Evolutionary conservation across 2,329 filamentous ascomycete genomes (phyloP).

Genomic region (Coniochaeta ligniaria): DNA sequence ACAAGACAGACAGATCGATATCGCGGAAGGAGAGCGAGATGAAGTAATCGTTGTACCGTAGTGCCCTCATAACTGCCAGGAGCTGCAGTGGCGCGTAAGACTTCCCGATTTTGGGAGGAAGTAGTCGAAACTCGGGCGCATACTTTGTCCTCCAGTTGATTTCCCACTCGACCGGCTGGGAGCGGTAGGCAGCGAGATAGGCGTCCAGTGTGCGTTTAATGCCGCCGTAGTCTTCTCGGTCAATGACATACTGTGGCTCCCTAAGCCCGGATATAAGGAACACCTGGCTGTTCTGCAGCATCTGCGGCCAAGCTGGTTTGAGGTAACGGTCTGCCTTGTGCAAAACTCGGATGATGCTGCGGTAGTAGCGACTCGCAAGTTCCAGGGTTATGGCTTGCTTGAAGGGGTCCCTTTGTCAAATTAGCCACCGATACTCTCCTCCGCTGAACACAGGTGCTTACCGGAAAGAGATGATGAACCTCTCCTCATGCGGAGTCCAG

Average conservation of each 20-base stretch:
- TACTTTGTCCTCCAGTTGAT: constrained; percentile 38
- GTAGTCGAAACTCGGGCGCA: constrained; percentile 46
- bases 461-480: constrained; percentile 49
- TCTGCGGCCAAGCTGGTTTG: constrained; percentile 51
- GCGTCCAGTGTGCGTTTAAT: constrained; percentile 47
- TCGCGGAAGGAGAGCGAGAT: constrained; percentile 48
- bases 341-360: constrained; percentile 45
- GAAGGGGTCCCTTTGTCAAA: constrained; percentile 21
- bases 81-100: constrained; percentile 43
- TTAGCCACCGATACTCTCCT: not conserved
- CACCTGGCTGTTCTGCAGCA: constrained; percentile 43
- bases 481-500: constrained; percentile 43
- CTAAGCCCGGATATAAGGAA: constrained; percentile 46
- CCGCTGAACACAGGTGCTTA: constrained; percentile 20
- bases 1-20: constrained; percentile 38
- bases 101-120: constrained; percentile 30
- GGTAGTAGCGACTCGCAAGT: constrained; percentile 46
- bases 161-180: constrained; percentile 43
- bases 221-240: constrained; percentile 45
- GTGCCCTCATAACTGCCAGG: constrained; percentile 47
- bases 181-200: constrained; percentile 45
- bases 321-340: constrained; percentile 47
- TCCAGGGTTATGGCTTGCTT: constrained; percentile 24
- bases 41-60: constrained; percentile 54
- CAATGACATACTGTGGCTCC: constrained; percentile 44